Evolutionary conservation across 306 rosid genomes (phyloP).

Genomic region (Styphnolobium japonicum): DNA sequence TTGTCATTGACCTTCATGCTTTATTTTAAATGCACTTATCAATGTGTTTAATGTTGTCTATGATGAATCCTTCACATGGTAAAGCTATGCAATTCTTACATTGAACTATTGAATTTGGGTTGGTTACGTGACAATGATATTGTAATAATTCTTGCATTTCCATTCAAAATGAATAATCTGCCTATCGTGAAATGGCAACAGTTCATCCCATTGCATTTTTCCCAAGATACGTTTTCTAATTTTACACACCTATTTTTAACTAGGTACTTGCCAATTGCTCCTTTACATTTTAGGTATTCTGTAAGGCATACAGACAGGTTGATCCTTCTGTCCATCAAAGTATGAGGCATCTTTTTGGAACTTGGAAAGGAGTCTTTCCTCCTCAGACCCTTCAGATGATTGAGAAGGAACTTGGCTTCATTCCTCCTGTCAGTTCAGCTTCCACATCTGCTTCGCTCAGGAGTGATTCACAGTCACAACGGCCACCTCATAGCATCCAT

Average conservation of each 20-base stretch:
- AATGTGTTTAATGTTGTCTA: background rate
- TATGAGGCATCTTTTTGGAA: slow-evolving; percentile 95
- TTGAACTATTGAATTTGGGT: background rate
- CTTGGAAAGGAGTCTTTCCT: slow-evolving; percentile 94
- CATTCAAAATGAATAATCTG: slow-evolving; percentile 8
- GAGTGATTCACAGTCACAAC: slow-evolving; percentile 70
- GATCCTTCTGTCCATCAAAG: slow-evolving; percentile 68
- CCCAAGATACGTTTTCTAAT: background rate
- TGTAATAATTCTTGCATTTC: background rate
- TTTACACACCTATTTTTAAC: slow-evolving; percentile 1
- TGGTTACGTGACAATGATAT: background rate
- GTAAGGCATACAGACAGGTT: slow-evolving; percentile 85
- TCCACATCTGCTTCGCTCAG: slow-evolving; percentile 47
- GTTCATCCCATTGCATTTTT: background rate
- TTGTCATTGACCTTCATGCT: background rate
- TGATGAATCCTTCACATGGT: background rate
- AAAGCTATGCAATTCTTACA: background rate
- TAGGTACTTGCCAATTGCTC: slow-evolving; percentile 20
- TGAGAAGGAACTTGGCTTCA: slow-evolving; percentile 81
- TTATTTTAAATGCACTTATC: background rate
- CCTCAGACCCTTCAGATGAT: slow-evolving; percentile 70
- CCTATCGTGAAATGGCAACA: background rate
- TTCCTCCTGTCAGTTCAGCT: slow-evolving; percentile 51
- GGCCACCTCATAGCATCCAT: slow-evolving; percentile 81
- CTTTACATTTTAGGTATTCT: slow-evolving; percentile 67